phyloP scores from a whole-genome alignment of 495 filamentous ascomycete genomes.

The Penicillium subrubescens region DNA sequence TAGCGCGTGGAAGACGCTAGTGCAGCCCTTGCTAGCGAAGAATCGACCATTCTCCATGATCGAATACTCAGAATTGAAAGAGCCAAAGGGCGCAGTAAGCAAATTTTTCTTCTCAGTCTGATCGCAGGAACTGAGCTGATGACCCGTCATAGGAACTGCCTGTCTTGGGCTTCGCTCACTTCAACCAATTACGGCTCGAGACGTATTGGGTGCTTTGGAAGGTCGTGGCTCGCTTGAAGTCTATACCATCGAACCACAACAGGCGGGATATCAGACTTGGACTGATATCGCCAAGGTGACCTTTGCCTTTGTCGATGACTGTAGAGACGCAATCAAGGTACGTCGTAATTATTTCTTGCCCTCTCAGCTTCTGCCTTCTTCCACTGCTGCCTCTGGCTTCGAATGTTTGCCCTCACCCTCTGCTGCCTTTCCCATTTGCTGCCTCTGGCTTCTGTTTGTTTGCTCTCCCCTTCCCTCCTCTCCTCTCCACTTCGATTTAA shows the following conservation, averaged over 20 bases:
- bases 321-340: slow-evolving; percentile 27
- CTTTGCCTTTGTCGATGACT: slow-evolving; percentile 28
- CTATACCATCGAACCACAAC: slow-evolving; percentile 7
- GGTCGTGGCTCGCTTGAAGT: slow-evolving; percentile 16
- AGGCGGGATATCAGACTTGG: not conserved
- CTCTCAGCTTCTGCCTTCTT: not conserved
- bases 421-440: too few relatives aligned
- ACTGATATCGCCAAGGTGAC: slow-evolving; percentile 19
- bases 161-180: slow-evolving; percentile 20
- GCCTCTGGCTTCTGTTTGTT: too few relatives aligned
- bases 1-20: slow-evolving; percentile 19
- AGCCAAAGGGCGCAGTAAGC: slow-evolving; percentile 26
- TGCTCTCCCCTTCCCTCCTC: too few relatives aligned
- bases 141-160: slow-evolving; percentile 18
- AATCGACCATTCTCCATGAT: slow-evolving; percentile 10
- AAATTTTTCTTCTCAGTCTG: not conserved
- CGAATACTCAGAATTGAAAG: slow-evolving; percentile 22
- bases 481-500: not conserved
- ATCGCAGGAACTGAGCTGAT: slow-evolving; percentile 2
- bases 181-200: slow-evolving; percentile 9
- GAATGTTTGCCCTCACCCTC: not conserved
- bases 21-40: slow-evolving; percentile 8
- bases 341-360: not conserved
- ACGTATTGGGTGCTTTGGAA: not conserved
- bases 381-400: not conserved